Evolutionary conservation across 257 asterid genomes (phyloP), one percentile per base, ranked within the genome.

Genomic region (Anisodus tanguticus): DNA sequence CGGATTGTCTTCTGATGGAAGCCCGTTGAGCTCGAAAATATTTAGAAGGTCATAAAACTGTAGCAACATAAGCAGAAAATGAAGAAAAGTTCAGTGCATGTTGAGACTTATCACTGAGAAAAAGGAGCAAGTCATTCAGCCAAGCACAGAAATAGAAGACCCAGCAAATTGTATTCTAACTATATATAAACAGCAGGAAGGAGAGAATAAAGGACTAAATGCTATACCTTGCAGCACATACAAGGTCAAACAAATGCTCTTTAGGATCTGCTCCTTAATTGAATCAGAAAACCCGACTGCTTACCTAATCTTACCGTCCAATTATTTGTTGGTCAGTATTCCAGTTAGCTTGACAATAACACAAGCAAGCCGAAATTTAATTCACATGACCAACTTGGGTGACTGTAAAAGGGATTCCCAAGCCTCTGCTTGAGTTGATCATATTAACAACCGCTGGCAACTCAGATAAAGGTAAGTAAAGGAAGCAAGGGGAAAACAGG

Each of bases 21-120:
- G 94, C 72, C 99, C 99, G 86, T 97, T 97, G 88, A 97, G 98
- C 95, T 95, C 98, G 90, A 97, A 97, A 83, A 97, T 94, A 87
- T 97, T 97, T 41, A 97, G 82, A 87, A 97, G 91, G 83, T 97
- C 98, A 88, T 97, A 97, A 88, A 92, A 97, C 99, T 97, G 98
- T 92, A 91, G 84, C 54, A 53, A 55, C 47, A 83, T 83, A 31
- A 31, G 35, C 45, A 88, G 9, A 89, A 86, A 70, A 76, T 26
- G 63, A 55, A 37, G 63, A 70, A 49, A 84, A 15, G 80, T 55
- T 83, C 51, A 88, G 81, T 74, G n/a, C 76, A 74, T 78, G 60
- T 69, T 79, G 8, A 62, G 55, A 26, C 64, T 77, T 82, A 22
- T 16, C 55, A 79, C 51, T 67, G 66, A 66, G 37, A 81, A 13